These are phyloP conservation scores for Aspergillus novofumigatus DNA, from an alignment of 2,329 filamentous ascomycete genomes.

Conservation along the genomic window DNA sequence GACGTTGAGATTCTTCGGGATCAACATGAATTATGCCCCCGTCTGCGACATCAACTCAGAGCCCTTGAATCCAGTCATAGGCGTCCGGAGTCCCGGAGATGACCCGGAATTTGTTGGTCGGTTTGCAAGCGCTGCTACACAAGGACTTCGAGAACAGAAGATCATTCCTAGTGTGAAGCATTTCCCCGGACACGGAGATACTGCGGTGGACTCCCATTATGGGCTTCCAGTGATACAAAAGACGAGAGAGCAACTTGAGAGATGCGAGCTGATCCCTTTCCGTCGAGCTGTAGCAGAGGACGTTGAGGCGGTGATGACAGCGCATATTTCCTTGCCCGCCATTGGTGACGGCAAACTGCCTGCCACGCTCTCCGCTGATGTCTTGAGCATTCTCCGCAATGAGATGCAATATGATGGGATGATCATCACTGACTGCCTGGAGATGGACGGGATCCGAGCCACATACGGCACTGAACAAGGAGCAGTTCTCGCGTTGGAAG, in stretches of 20 bases:
- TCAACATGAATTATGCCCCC: constrained; percentile 47
- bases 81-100: constrained; percentile 42
- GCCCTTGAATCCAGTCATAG: constrained; percentile 42
- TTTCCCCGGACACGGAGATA: constrained; percentile 45
- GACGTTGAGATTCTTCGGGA: constrained; percentile 35
- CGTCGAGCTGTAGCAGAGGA: constrained; percentile 39
- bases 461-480: constrained; percentile 41
- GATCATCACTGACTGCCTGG: constrained; percentile 44
- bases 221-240: constrained; percentile 40
- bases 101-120: constrained; percentile 40
- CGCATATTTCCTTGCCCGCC: constrained; percentile 40
- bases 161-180: constrained; percentile 44
- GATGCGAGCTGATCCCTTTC: constrained; percentile 43
- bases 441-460: constrained; percentile 43
- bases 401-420: constrained; percentile 44
- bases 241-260: constrained; percentile 33
- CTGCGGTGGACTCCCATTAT: constrained; percentile 43
- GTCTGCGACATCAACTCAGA: constrained; percentile 45
- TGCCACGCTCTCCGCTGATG: constrained; percentile 37
- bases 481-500: constrained; percentile 39
- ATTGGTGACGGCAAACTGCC: constrained; percentile 34
- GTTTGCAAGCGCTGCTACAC: constrained; percentile 37
- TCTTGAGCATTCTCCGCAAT: constrained; percentile 36
- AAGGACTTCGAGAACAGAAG: constrained; percentile 36
- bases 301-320: constrained; percentile 44